These are phyloP conservation scores for Taphrina flavorubra DNA, from an alignment of 1,139 yeast species.

Conservation along the genomic window DNA sequence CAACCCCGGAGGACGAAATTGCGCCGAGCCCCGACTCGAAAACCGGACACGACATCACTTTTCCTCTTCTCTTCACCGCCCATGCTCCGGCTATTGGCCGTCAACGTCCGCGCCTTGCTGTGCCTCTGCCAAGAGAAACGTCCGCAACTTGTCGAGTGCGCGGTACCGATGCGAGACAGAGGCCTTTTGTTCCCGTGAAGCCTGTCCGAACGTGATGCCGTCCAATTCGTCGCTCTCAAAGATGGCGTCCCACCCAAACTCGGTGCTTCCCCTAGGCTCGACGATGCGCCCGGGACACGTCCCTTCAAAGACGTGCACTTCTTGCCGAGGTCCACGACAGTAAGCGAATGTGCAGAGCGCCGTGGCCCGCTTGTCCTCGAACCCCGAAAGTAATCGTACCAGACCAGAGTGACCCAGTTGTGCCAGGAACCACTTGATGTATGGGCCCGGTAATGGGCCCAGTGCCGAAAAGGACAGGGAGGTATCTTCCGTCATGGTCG, in stretches of 20 bases:
- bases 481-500: constrained; percentile 94
- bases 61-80: too few species aligned
- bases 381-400: constrained; percentile 76
- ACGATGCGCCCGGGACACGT: constrained; percentile 75
- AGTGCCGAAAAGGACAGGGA: constrained; percentile 83
- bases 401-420: constrained; percentile 68
- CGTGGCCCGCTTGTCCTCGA: constrained; percentile 80
- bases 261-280: constrained; percentile 71
- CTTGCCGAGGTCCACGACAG: constrained; percentile 78
- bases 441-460: constrained; percentile 90
- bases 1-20: too few species aligned
- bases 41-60: too few species aligned
- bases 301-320: constrained; percentile 81
- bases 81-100: too few species aligned
- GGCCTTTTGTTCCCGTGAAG: constrained; percentile 78
- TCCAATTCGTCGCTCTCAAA: constrained; percentile 41
- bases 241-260: constrained; percentile 75
- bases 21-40: too few species aligned
- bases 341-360: constrained; percentile 94
- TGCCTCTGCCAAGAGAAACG: constrained; percentile 55
- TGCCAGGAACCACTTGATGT: constrained; percentile 84
- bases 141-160: constrained; percentile 76
- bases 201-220: constrained; percentile 70
- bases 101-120: constrained; percentile 3
- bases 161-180: constrained; percentile 82